Conservation (phyloP, 2,329 filamentous ascomycete species). For the Aspergillus ibericus region DNA sequence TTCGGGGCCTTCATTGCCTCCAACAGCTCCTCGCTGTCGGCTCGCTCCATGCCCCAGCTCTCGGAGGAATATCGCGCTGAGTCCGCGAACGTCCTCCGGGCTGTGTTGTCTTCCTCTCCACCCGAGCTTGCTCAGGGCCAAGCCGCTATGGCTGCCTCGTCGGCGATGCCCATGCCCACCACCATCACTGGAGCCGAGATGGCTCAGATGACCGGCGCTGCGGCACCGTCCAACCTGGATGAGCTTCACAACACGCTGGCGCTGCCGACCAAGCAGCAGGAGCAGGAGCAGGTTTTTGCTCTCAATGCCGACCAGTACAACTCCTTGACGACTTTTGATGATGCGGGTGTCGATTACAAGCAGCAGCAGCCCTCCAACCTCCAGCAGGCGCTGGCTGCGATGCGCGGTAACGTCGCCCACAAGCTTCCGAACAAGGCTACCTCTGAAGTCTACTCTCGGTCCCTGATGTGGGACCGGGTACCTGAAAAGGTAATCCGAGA, state of each 20-base stretch:
- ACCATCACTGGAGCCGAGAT: constrained; percentile 42
- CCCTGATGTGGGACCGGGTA: constrained; percentile 91
- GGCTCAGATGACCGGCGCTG: constrained; percentile 37
- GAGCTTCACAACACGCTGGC: constrained; percentile 68
- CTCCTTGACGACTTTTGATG: constrained; percentile 71
- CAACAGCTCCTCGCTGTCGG: constrained; percentile 65
- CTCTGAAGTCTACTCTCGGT: constrained; percentile 89
- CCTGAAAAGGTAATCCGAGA: constrained; percentile 87
- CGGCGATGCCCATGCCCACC: constrained; percentile 28
- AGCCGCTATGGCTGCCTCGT: constrained; percentile 26
- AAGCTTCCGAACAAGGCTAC: constrained; percentile 53
- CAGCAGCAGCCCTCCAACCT: constrained; percentile 43
- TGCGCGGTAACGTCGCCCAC: constrained; percentile 69
- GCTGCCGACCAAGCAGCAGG: constrained; percentile 77
- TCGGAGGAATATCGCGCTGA: constrained; percentile 50
- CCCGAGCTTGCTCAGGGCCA: constrained; percentile 48
- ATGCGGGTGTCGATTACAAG: constrained; percentile 41
- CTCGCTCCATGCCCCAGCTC: constrained; percentile 56
- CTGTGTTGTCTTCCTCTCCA: constrained; percentile 46
- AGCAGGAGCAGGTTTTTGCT: constrained; percentile 83
- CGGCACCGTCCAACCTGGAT: constrained; percentile 51
- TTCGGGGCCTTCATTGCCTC: constrained; percentile 95
- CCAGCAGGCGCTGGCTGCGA: constrained; percentile 70
- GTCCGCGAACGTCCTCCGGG: constrained; percentile 49
- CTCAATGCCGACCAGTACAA: constrained; percentile 87